These are phyloP conservation scores for Clarireedia monteithiana DNA, from an alignment of 2,329 filamentous ascomycete species.

Conservation along the genomic window DNA sequence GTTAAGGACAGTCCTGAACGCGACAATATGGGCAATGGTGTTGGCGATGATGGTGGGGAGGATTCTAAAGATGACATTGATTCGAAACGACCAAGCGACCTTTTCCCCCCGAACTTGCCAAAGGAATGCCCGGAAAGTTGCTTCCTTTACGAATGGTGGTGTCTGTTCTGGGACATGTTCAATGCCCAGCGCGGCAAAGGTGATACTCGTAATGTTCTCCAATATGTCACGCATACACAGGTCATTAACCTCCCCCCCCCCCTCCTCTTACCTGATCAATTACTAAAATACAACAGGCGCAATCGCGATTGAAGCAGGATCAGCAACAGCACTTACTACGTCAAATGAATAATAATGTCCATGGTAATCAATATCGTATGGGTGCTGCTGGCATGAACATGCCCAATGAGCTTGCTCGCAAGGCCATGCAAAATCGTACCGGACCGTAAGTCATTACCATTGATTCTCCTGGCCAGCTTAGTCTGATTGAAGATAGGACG, in stretches of 20 bases:
- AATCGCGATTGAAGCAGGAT: conserved; percentile 66
- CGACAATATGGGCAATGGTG: conserved; percentile 62
- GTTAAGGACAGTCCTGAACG: conserved; percentile 61
- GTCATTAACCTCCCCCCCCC: conserved; percentile 42
- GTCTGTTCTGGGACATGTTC: conserved; percentile 94
- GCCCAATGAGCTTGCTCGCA: conserved; percentile 55
- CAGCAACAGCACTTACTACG: conserved; percentile 72
- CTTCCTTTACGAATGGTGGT: conserved; percentile 97
- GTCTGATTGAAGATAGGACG: conserved; percentile 12
- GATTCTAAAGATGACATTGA: conserved; percentile 73
- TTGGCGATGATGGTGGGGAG: conserved; percentile 66
- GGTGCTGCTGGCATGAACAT: conserved; percentile 52
- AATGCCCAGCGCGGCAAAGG: conserved; percentile 66
- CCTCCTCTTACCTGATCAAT: conserved; percentile 5
- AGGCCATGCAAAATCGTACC: conserved; percentile 65
- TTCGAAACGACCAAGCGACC: conserved; percentile 66
- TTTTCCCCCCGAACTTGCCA: conserved; percentile 67
- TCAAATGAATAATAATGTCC: conserved; percentile 47
- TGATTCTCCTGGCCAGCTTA: neutral
- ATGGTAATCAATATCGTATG: conserved; percentile 47
- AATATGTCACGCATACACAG: conserved; percentile 78
- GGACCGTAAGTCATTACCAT: conserved; percentile 48
- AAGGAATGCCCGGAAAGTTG: conserved; percentile 60
- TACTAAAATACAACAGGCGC: conserved; percentile 40
- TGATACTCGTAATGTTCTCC: conserved; percentile 55